Percentiles rank a stretch among this genome's conserved stretches.
These are phyloP conservation scores for Trametes sanguinea DNA, from an alignment of 768 basidiomycete genomes.

Conservation along the genomic window DNA sequence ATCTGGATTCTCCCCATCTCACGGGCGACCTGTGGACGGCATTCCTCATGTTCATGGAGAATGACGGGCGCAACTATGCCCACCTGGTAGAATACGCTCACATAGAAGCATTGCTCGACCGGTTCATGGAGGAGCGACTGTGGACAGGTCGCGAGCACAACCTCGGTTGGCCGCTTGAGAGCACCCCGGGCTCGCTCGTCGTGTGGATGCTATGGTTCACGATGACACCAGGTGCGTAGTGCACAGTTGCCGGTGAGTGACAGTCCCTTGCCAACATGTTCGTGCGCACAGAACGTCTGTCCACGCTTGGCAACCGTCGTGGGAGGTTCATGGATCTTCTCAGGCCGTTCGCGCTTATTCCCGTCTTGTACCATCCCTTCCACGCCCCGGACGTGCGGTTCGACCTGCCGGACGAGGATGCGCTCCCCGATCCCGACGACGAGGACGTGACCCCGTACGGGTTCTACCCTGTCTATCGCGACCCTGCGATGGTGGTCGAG, in stretches of 20 bases:
- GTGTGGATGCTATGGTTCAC: conserved; percentile 69
- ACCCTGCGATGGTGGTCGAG: conserved; percentile 22
- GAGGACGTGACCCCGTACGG: conserved; percentile 43
- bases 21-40: conserved; percentile 48
- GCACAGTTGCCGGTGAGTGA: background rate
- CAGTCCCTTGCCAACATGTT: conserved; percentile 1
- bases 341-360: conserved; percentile 46
- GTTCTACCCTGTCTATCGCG: conserved; percentile 48
- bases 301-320: conserved; percentile 28
- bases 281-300: conserved; percentile 20
- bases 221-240: conserved; percentile 47
- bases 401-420: conserved; percentile 19
- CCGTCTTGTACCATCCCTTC: conserved; percentile 58
- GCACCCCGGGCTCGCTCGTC: conserved; percentile 48
- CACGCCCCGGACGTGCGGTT: conserved; percentile 18
- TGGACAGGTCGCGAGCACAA: conserved; percentile 39
- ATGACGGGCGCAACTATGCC: conserved; percentile 63
- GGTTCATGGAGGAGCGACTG: conserved; percentile 47
- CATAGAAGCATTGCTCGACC: conserved; percentile 47
- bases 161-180: conserved; percentile 63
- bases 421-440: conserved; percentile 20
- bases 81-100: conserved; percentile 55
- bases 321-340: conserved; percentile 36
- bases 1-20: conserved; percentile 32
- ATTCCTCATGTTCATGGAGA: conserved; percentile 62